These are phyloP conservation scores for Leishmania guyanensis DNA, from an alignment of 208 protist species.

Conservation along the genomic window DNA sequence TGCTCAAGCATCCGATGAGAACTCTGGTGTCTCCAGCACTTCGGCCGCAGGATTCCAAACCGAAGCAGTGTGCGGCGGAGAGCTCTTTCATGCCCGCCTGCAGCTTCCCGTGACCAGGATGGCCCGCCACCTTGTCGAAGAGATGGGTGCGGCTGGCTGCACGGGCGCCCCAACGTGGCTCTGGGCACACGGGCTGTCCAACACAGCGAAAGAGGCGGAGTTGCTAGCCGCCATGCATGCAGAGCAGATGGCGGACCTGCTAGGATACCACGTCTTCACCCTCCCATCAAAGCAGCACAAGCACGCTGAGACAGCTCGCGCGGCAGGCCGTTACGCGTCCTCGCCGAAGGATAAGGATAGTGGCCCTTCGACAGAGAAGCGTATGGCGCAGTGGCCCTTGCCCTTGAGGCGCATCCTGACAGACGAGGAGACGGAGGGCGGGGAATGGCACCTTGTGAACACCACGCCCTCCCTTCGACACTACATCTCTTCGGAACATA, in stretches of 20 bases:
- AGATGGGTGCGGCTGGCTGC: slow-evolving; percentile 2
- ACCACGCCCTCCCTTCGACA: slow-evolving; percentile 18
- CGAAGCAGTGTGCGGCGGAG: slow-evolving; percentile 14
- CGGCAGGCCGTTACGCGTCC: slow-evolving; percentile 73
- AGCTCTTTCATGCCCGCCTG: slow-evolving; percentile 28
- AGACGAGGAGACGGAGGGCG: slow-evolving; percentile 79
- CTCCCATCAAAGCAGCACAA: slow-evolving; percentile 86
- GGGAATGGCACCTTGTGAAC: slow-evolving; percentile 80
- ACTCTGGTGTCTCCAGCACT: not conserved
- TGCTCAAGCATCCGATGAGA: not conserved
- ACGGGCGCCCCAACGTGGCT: slow-evolving; percentile 19
- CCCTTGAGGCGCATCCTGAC: slow-evolving; percentile 61
- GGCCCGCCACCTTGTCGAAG: not conserved
- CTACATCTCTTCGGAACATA: slow-evolving; percentile 49
- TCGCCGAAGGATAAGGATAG: slow-evolving; percentile 57
- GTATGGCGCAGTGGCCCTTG: slow-evolving; percentile 44
- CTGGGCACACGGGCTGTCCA: slow-evolving; percentile 84
- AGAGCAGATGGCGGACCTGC: slow-evolving; percentile 81
- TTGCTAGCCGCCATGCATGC: slow-evolving; percentile 86
- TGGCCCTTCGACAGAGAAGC: slow-evolving; percentile 12
- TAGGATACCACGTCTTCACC: slow-evolving; percentile 88
- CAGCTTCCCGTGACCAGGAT: slow-evolving; percentile 17
- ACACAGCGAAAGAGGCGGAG: slow-evolving; percentile 75
- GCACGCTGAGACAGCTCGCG: slow-evolving; percentile 74
- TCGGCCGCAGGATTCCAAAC: slow-evolving; percentile 12